Evolutionary conservation across 2,329 filamentous ascomycete genomes (phyloP).

Genomic region (Ceratocystis huliohia): DNA sequence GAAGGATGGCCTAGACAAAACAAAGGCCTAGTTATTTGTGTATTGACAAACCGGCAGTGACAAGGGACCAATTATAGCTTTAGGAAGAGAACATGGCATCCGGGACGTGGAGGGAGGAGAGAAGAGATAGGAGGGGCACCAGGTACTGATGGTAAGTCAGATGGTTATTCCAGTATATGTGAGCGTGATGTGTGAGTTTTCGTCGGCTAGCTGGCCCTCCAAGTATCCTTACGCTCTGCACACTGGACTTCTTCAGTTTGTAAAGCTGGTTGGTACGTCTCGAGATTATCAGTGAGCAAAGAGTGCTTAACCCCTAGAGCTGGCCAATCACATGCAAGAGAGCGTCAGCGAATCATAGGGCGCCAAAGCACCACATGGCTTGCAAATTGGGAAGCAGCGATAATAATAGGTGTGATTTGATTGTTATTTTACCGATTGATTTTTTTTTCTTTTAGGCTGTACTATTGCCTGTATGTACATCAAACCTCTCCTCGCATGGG

Average conservation of each 20-base stretch:
- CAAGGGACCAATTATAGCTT: constrained; percentile 6
- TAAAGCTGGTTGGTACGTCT: neutral
- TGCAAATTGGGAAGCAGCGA: constrained; percentile 11
- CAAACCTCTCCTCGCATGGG: too few species aligned
- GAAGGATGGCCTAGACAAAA: neutral
- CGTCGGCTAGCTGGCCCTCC: neutral
- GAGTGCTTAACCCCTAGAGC: neutral
- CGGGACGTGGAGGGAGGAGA: neutral
- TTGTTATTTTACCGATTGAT: neutral
- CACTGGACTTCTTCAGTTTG: neutral
- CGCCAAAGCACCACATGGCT: constrained; percentile 11
- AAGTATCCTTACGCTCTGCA: neutral
- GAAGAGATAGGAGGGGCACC: neutral
- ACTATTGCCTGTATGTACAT: too few species aligned
- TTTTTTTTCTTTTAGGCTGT: neutral
- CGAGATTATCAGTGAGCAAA: neutral
- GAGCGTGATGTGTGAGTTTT: neutral
- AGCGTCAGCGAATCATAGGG: neutral
- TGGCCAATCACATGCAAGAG: constrained; percentile 13
- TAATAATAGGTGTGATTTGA: neutral
- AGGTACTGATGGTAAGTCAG: neutral
- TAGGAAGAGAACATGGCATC: constrained; percentile 2
- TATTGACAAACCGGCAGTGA: neutral
- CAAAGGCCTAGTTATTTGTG: neutral
- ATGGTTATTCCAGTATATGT: too few species aligned